Evolutionary conservation across 768 basidiomycete species (phyloP).

Genomic region (Trametes elegans): DNA sequence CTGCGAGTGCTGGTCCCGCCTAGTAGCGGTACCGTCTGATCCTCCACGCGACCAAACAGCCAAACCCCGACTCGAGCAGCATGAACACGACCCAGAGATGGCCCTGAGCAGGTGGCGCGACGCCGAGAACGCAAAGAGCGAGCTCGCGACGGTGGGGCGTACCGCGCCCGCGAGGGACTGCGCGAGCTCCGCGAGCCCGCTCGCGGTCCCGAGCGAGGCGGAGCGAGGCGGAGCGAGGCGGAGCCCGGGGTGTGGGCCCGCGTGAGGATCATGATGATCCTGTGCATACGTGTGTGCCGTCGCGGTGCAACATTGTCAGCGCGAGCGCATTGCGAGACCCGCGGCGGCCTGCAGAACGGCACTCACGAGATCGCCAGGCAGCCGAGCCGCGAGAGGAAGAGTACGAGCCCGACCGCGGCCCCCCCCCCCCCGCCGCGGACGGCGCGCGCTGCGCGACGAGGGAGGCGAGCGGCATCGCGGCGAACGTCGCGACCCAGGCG

Average conservation of each 20-base stretch:
- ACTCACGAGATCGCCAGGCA: slow-evolving; percentile 56
- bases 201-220: slow-evolving; percentile 31
- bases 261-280: slow-evolving; percentile 33
- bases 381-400: slow-evolving; percentile 45
- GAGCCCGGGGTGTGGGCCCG: slow-evolving; percentile 29
- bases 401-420: slow-evolving; percentile 45
- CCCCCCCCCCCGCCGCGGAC: slow-evolving; percentile 41
- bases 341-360: background rate
- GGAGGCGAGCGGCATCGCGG: slow-evolving; percentile 49
- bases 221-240: no score
- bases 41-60: slow-evolving; percentile 18
- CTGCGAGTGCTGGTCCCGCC: no score
- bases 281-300: background rate
- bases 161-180: slow-evolving; percentile 29
- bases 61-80: slow-evolving; percentile 20
- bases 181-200: slow-evolving; percentile 34
- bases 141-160: slow-evolving; percentile 30
- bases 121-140: slow-evolving; percentile 29
- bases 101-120: slow-evolving; percentile 22
- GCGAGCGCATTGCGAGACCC: background rate
- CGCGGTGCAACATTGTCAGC: no score
- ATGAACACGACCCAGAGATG: slow-evolving; percentile 28
- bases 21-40: slow-evolving; percentile 24
- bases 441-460: slow-evolving; percentile 40
- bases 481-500: slow-evolving; percentile 54